Evolutionary conservation across 768 basidiomycete genomes (phyloP), one percentile per base, ranked within the genome.

Genomic region (Polyporus arcularius): DNA sequence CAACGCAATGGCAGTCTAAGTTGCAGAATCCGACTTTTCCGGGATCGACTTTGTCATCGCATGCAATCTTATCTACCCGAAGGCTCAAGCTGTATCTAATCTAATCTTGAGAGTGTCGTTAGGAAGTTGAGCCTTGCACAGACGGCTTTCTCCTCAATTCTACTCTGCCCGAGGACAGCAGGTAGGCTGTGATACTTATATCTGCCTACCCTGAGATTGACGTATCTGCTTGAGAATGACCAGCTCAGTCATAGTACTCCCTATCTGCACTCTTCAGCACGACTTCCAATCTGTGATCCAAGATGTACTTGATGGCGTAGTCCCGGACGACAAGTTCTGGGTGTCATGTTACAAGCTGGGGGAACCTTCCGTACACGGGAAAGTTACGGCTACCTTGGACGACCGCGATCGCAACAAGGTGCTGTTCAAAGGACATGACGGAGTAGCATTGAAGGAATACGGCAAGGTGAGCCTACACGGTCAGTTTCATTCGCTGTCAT

Each of bases 301-400:
- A 32, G 90, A 94, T 65, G 84, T 92, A 2, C 74, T 78, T 16
- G 79, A 83, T 40, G 87, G 84, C 0, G 60, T 82, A 2, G 74
- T 89, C 0, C 78, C 82, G 0, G 72, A 69, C 4, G 90, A 92
- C 60, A 80, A 80, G 58, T 82, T 89, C 69, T 93, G 89, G 89
- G 72, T 92, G 2, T 92, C 90, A 3, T 87, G 85, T 69, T 92
- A 92, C 75, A 79, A 81, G 58, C 47, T 71, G 0, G 78, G 77
- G 4, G 75, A 79, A 58, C 72, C 77, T 18, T 85, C 85, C 8
- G 80, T 89, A 0, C 90, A 93, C 67, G 84, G 86, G 0, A 88
- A 86, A 73, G 78, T 89, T 26, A 72, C 74, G 28, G 81, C 83
- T 4, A 70, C 76, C 45, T 74, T 86, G 31, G 82, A 86, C 64